Evolutionary conservation across 257 asterid species (phyloP).

Genomic region (Penstemon newberryi): DNA sequence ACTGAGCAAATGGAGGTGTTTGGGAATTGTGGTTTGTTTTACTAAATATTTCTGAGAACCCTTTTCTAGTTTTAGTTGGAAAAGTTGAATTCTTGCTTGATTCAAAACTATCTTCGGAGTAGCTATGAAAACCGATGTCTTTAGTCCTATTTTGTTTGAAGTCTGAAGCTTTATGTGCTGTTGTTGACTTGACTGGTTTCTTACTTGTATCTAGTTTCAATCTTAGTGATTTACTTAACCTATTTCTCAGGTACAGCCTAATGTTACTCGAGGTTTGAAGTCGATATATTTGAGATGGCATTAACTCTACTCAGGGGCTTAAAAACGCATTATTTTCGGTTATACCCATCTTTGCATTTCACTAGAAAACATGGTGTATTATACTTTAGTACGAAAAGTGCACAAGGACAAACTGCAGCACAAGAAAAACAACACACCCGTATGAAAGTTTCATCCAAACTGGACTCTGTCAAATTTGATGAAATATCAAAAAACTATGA

Average conservation of each 20-base stretch:
- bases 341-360: constrained; percentile 56
- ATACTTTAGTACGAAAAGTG: constrained; percentile 44
- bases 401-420: constrained; percentile 49
- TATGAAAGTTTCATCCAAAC: constrained; percentile 40
- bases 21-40: too few species aligned
- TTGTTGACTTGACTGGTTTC: too few species aligned
- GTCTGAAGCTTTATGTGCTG: too few species aligned
- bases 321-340: constrained; percentile 45
- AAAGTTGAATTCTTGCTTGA: too few species aligned
- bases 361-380: constrained; percentile 47
- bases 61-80: too few species aligned
- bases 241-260: constrained; percentile 26
- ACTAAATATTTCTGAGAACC: too few species aligned
- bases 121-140: too few species aligned
- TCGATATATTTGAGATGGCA: constrained; percentile 50
- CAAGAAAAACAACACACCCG: constrained; percentile 61
- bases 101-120: too few species aligned
- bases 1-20: too few species aligned
- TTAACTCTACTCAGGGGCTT: constrained; percentile 76
- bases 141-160: too few species aligned
- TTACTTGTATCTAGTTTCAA: too few species aligned
- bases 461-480: constrained; percentile 44
- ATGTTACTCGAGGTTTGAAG: constrained; percentile 26
- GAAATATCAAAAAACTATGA: constrained; percentile 67
- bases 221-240: neutral